Evolutionary conservation across 306 rosid genomes (phyloP).

Genomic region (Neltuma alba): DNA sequence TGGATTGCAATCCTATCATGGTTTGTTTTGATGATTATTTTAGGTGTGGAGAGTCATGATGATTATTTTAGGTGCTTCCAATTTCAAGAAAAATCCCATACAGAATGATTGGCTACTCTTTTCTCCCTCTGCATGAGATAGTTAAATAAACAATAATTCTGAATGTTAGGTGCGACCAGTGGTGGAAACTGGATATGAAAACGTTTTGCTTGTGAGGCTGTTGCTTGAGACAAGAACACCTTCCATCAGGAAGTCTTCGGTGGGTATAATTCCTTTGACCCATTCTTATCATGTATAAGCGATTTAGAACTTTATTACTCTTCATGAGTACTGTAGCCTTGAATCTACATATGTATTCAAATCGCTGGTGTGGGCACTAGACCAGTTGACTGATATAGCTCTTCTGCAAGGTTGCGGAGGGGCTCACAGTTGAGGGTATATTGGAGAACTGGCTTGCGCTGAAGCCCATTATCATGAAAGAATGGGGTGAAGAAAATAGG

Average conservation of each 20-base stretch:
- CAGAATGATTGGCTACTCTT: slow-evolving; percentile 19
- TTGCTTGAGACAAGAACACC: slow-evolving; percentile 74
- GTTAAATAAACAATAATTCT: slow-evolving; percentile 29
- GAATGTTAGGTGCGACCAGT: slow-evolving; percentile 89
- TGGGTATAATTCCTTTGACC: slow-evolving; percentile 46
- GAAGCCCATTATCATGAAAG: slow-evolving; percentile 76
- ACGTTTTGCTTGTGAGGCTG: slow-evolving; percentile 81
- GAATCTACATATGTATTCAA: slow-evolving; percentile 33
- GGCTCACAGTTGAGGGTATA: slow-evolving; percentile 71
- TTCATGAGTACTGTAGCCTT: slow-evolving; percentile 9
- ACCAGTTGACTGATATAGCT: slow-evolving; percentile 38
- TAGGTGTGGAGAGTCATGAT: not conserved
- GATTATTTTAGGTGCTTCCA: not conserved
- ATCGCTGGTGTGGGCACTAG: slow-evolving; percentile 13
- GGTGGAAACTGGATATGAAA: slow-evolving; percentile 97
- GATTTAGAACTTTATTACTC: not conserved
- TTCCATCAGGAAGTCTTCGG: slow-evolving; percentile 73
- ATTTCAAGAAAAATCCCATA: slow-evolving; percentile 11
- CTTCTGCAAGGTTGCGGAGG: slow-evolving; percentile 75
- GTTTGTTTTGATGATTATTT: not conserved
- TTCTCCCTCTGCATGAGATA: not conserved
- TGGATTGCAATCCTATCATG: not conserved
- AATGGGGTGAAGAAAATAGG: slow-evolving; percentile 77
- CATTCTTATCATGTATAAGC: slow-evolving; percentile 8
- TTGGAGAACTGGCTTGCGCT: slow-evolving; percentile 75